Conservation (phyloP, 1,284 basidiomycete species). For the Pseudozyma thailandica region DNA sequence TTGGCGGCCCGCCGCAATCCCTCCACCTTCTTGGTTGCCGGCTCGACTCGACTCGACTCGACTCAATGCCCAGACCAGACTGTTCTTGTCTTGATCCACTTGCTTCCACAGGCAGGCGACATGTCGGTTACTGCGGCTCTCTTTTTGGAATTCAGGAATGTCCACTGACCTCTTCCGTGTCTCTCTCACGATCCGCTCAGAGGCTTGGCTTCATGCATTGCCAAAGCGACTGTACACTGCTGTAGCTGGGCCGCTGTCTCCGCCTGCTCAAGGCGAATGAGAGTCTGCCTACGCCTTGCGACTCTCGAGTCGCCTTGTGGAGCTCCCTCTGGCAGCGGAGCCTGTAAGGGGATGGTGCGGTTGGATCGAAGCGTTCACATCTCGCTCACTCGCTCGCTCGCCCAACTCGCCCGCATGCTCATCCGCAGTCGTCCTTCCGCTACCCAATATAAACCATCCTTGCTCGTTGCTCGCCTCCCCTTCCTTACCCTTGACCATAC, state of each 20-base stretch:
- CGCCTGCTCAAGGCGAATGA: too few species aligned
- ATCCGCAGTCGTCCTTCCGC: background rate
- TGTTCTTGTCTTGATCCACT: too few species aligned
- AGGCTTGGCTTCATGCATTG: background rate
- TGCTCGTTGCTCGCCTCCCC: background rate
- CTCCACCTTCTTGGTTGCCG: background rate
- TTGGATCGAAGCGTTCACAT: too few species aligned
- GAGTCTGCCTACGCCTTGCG: too few species aligned
- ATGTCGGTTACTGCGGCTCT: background rate
- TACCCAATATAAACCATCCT: slow-evolving; percentile 13
- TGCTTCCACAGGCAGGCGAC: background rate
- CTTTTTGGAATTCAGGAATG: background rate
- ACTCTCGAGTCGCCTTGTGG: too few species aligned
- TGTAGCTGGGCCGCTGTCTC: too few species aligned
- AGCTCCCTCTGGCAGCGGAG: too few species aligned
- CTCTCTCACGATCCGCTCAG: background rate
- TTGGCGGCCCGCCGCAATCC: background rate
- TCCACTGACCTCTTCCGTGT: background rate
- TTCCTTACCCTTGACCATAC: slow-evolving; percentile 3
- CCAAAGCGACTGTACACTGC: too few species aligned
- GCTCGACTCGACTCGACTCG: too few species aligned
- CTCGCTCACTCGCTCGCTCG: too few species aligned
- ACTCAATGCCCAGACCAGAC: slow-evolving; percentile 1
- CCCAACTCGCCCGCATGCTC: too few species aligned
- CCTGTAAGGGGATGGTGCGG: too few species aligned